These are phyloP conservation scores for Clarireedia homoeocarpa DNA, from an alignment of 2,329 filamentous ascomycete species.

Conservation along the genomic window DNA sequence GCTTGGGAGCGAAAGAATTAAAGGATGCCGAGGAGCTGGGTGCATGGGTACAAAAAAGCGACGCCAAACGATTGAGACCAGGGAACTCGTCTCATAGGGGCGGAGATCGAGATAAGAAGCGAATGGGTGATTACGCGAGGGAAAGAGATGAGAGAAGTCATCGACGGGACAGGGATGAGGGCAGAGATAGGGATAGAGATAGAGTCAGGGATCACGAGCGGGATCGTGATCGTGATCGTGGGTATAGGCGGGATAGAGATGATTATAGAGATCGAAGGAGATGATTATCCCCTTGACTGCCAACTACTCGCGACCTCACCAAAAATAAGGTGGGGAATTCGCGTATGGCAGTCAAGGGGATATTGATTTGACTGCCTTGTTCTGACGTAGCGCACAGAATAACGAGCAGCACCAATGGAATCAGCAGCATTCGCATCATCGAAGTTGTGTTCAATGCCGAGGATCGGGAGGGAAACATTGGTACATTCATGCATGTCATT, in stretches of 20 bases:
- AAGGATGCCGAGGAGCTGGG: conserved; percentile 66
- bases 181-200: conserved; percentile 26
- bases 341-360: no score
- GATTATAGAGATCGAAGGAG: conserved; percentile 18
- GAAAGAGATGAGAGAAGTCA: conserved; percentile 34
- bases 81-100: conserved; percentile 19
- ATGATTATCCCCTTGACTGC: background rate
- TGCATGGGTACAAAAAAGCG: conserved; percentile 67
- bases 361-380: background rate
- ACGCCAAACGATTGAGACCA: conserved; percentile 40
- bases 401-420: background rate
- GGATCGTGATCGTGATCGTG: background rate
- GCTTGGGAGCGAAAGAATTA: conserved; percentile 80
- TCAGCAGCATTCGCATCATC: background rate
- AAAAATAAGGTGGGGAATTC: no score
- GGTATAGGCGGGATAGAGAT: conserved; percentile 21
- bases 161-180: conserved; percentile 28
- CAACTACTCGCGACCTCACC: no score
- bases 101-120: conserved; percentile 32
- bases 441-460: background rate
- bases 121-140: conserved; percentile 34
- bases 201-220: conserved; percentile 14
- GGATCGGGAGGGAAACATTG: background rate
- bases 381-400: conserved; percentile 4
- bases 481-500: background rate